phyloP scores from a whole-genome alignment of 306 rosid species.

The Heteromeles arbutifolia region DNA sequence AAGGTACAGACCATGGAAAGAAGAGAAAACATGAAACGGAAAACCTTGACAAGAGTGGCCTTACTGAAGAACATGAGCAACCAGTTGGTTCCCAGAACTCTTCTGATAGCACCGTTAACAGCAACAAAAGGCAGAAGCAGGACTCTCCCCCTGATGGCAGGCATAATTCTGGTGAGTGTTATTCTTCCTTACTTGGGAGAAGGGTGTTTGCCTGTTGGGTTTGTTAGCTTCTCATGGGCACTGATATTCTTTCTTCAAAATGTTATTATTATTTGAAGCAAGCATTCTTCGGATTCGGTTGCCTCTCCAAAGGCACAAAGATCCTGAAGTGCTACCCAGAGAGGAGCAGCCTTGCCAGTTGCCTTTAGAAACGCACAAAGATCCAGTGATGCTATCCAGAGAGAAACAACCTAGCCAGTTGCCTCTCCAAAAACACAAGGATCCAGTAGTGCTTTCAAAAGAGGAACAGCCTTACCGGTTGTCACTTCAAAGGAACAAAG shows the following conservation, averaged over 20 bases:
- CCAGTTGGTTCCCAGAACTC: conserved; percentile 27
- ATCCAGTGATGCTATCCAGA: neutral
- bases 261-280: conserved; percentile 23
- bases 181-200: conserved; percentile 19
- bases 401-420: neutral
- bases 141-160: neutral
- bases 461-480: neutral
- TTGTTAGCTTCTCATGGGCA: conserved; percentile 23
- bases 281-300: conserved; percentile 23
- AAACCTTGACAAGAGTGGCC: conserved; percentile 17
- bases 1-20: conserved; percentile 8
- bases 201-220: conserved; percentile 24
- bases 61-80: conserved; percentile 24
- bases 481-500: neutral
- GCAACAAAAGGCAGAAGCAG: conserved; percentile 24
- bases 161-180: conserved; percentile 24
- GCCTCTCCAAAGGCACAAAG: conserved; percentile 26
- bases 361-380: neutral
- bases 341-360: conserved; percentile 7
- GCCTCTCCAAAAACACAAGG: neutral
- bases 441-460: neutral
- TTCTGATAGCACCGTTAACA: conserved; percentile 20
- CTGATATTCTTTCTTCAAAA: conserved; percentile 24
- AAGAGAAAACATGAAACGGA: conserved; percentile 10
- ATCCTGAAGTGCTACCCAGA: neutral